Base-by-base conservation (phyloP, 2,329 filamentous ascomycete species). In the Fusarium concolor region DNA sequence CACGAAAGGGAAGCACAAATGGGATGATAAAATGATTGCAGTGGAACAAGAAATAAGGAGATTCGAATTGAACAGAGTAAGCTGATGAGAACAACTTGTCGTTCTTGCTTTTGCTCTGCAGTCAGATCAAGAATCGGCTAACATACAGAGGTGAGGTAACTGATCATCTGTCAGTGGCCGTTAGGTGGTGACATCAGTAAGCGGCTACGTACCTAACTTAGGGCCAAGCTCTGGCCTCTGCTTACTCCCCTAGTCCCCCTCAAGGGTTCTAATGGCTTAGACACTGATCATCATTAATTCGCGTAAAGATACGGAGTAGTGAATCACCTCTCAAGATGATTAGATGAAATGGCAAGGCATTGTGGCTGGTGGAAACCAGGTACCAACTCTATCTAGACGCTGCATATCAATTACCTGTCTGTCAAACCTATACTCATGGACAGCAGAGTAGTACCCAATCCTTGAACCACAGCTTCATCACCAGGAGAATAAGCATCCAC, bases 141-240 rank as follows among this genome's bases (percentile, higher is more conserved):
- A 37, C 45, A 22, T 35, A 15, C 33, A 38, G 7, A 29, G 17
- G 15, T 29, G n/a, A 29, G 14, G 20, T 42, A 56, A 14, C 45
- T 26, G n/a, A 35, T 42, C n/a, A 42, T 35, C 46, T 68, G 59
- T 66, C 56, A 62, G 45, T 62, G 24, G 24, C 49, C 55, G 38
- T 59, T 60, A 43, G 38, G 51, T 68, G 61, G 65, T 68, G 65
- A 68, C 65, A 68, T 68, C 65, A 68, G 51, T 44, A 65, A 51
- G 61, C 61, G 51, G 52, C 61, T 56, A 46, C 56, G 54, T 62
- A 59, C 39, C 54, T 38, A 22, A 41, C 55, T 35, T 44, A 45
- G 42, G 52, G 52, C 59, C 52, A 59, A 29, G 45, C 38, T 39
- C 31, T 49, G 18, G 24, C 35, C 54, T 47, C 28, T 65, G 61